Base-by-base conservation (phyloP, 2,329 filamentous ascomycete genomes). In the Aspergillus aculeatus region DNA sequence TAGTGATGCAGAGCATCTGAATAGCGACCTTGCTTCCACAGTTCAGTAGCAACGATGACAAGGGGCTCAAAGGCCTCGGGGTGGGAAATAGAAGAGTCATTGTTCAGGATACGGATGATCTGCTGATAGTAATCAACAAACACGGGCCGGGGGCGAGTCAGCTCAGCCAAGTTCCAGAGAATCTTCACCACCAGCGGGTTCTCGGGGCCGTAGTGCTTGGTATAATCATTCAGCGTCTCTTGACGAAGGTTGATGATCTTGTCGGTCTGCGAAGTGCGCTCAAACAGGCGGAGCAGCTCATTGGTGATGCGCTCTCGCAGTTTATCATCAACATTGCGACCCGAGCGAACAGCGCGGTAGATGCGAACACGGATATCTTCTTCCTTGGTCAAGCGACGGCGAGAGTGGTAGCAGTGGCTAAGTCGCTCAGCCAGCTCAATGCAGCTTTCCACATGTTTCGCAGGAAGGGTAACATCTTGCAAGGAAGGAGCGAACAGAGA, bases 371-470 rank as follows among this genome's bases (percentile, higher is more conserved):
- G 68, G 41, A 75, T 68, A 47, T 76, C 71, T 58, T 77, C 74
- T 56, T 77, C 75, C 51, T 77, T 75, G 24, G 62, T 60, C 41
- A 68, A 64, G 16, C 74, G 71, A 24, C 72, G 72, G 12, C 75
- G 72, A n/a, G 67, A 68, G 56, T 72, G 68, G 63, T 84, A 82
- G 64, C 78, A 81, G 32, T 79, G 71, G 0, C 77, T 78, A 19
- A 84, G 73, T 1, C 73, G 73, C 58, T 81, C 76, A 3, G 81
- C 80, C 2, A 83, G 72, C 14, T 79, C 73, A 4, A 84, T 73
- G 6, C 75, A 78, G 60, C 79, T 75, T n/a, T 82, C 76, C 1
- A 77, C 69, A 60, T 81, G 75, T 1, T 73, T 73, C 1, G 71
- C 65, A 0, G 80, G 78, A 31, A 82, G 71, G 1, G 71, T 71